Evolutionary conservation across 1,139 yeast species (phyloP).

Genomic region (Suhomyces taliae): DNA sequence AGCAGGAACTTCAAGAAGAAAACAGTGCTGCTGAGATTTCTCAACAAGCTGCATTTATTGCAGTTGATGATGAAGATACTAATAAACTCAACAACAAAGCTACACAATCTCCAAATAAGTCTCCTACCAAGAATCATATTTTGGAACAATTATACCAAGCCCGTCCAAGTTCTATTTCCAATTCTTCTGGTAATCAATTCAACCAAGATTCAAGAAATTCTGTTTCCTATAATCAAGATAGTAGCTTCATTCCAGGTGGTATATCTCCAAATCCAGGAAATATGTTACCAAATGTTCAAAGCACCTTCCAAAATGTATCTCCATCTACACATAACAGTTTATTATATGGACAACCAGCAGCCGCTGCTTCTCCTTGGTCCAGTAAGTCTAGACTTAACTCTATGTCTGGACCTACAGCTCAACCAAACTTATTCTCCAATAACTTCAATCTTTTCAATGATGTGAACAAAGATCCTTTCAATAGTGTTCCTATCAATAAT

Average conservation of each 20-base stretch:
- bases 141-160: constrained; percentile 38
- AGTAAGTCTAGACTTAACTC: constrained; percentile 16
- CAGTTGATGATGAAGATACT: constrained; percentile 3
- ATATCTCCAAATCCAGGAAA: constrained; percentile 3
- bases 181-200: constrained; percentile 20
- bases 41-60: constrained; percentile 6
- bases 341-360: constrained; percentile 6
- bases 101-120: constrained; percentile 1
- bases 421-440: constrained; percentile 7
- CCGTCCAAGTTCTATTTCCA: constrained; percentile 28
- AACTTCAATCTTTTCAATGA: constrained; percentile 17
- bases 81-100: background rate
- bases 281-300: constrained; percentile 6
- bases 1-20: constrained; percentile 27
- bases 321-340: constrained; percentile 11
- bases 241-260: constrained; percentile 4
- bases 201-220: constrained; percentile 5
- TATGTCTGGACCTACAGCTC: constrained; percentile 2
- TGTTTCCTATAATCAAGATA: background rate
- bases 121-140: constrained; percentile 29
- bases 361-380: constrained; percentile 17
- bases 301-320: constrained; percentile 8
- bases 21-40: constrained; percentile 9
- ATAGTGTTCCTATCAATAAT: background rate
- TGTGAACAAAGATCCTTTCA: constrained; percentile 6